Evolutionary conservation across 164 flowering plant genomes (phyloP).

Genomic region (Stephania yunnanensis): DNA sequence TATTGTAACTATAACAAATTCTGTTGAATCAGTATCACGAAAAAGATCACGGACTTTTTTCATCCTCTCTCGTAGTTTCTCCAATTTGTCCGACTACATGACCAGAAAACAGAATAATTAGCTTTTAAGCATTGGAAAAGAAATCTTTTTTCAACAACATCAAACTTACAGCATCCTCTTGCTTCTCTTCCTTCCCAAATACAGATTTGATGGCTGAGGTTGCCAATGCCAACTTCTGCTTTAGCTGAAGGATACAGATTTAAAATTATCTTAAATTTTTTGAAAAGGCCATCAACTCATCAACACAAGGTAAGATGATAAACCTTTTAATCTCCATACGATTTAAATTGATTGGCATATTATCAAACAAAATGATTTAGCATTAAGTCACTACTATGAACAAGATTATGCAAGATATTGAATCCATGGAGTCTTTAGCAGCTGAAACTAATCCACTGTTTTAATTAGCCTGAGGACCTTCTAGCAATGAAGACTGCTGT

Average conservation of each 20-base stretch:
- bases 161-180: slow-evolving; percentile 62
- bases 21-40: slow-evolving; percentile 65
- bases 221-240: slow-evolving; percentile 67
- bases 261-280: no score
- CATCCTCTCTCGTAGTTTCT: slow-evolving; percentile 83
- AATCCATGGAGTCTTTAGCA: no score
- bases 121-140: slow-evolving; percentile 2
- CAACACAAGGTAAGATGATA: neutral
- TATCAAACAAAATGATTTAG: no score
- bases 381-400: no score
- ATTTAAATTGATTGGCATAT: neutral
- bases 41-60: slow-evolving; percentile 83
- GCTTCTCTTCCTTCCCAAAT: slow-evolving; percentile 56
- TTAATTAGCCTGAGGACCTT: neutral
- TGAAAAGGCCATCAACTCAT: no score
- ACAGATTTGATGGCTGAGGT: slow-evolving; percentile 87
- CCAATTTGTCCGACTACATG: slow-evolving; percentile 67
- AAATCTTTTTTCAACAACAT: slow-evolving; percentile 6
- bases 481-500: slow-evolving; percentile 5
- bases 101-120: slow-evolving; percentile 6
- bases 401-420: no score
- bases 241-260: slow-evolving; percentile 42
- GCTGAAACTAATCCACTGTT: no score
- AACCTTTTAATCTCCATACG: neutral
- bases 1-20: slow-evolving; percentile 86